These are phyloP conservation scores for Lactarius akahatsu DNA, from an alignment of 768 basidiomycete species.

Conservation along the genomic window DNA sequence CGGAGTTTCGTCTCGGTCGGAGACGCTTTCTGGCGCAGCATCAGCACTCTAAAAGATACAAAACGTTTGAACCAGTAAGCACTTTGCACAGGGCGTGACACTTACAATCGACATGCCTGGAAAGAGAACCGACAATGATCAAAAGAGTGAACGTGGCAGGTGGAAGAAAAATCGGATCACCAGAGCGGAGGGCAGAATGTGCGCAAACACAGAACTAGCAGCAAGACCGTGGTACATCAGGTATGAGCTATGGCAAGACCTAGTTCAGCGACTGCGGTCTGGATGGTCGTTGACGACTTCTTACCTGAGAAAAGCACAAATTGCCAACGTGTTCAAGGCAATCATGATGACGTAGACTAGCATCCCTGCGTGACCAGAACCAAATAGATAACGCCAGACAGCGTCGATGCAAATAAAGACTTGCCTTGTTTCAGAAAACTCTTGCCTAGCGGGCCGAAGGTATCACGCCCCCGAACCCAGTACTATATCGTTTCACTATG, in stretches of 20 bases:
- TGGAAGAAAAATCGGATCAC: constrained; percentile 5
- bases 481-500: constrained; percentile 6
- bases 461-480: constrained; percentile 17
- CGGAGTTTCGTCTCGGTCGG: constrained; percentile 25
- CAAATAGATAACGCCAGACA: not conserved
- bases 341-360: constrained; percentile 26
- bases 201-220: constrained; percentile 11
- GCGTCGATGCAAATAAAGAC: not conserved
- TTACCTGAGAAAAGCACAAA: constrained; percentile 23
- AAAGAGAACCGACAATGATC: not conserved
- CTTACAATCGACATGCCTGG: constrained; percentile 26
- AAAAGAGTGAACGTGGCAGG: not conserved
- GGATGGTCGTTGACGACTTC: not conserved
- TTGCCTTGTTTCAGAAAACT: constrained; percentile 27
- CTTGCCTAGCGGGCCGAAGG: constrained; percentile 20
- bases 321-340: constrained; percentile 20
- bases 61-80: not conserved
- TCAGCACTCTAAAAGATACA: constrained; percentile 25
- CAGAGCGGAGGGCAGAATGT: constrained; percentile 24
- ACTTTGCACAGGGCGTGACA: not conserved
- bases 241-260: constrained; percentile 7
- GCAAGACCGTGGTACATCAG: not conserved
- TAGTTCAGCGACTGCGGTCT: not conserved
- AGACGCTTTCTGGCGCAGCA: constrained; percentile 22
- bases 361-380: constrained; percentile 17